Base-by-base conservation (phyloP, 768 basidiomycete genomes). In the Leccinellum rugosiceps region DNA sequence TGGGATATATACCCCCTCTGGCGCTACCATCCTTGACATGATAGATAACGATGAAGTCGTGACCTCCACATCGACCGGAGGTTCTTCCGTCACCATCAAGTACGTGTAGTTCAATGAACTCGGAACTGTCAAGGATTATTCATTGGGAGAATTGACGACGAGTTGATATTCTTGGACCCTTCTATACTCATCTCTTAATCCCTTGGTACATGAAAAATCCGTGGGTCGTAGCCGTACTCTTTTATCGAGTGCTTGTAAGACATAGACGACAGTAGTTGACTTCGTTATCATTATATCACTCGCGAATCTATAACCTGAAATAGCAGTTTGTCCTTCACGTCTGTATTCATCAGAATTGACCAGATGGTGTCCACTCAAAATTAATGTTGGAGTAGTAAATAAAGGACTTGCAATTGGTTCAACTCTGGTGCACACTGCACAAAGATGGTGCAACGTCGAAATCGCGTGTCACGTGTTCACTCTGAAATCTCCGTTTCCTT, bases 21-120 rank as follows among this genome's bases (percentile, higher is more conserved):
- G 45, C 9, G 52, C 61, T 4, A 49, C 26, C 32, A 26, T 62
- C 45, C 1, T 17, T 19, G 23, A 58, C 14, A 54, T 62, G 1
- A 2, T 41, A 14, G 50, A 52, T 32, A 62, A 58, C 38, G 10
- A 25, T 14, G 31, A 51, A 9, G 50, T 43, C 35, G 6, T 63
- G 53, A 63, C 53, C n/a, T 45, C 53, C n/a, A 9, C 23, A 13
- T 23, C 19, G n/a, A 30, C n/a, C 3, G 11, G 9, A 19, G 61
- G 32, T 3, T 31, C 49, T 4, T 52, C 49, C 1, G 50, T 62
- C 21, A 58, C 53, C 5, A 35, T 57, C 25, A 10, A 38, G 11
- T 45, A 56, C 7, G 43, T 46, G 34, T 58, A 21, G 5, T 13
- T 38, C 4, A 11, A 15, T 14, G 23, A 21, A 23, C 15, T 45